These are phyloP conservation scores for Globisporangium radiosum DNA, from an alignment of 352 stramenopile species.

Conservation along the genomic window DNA sequence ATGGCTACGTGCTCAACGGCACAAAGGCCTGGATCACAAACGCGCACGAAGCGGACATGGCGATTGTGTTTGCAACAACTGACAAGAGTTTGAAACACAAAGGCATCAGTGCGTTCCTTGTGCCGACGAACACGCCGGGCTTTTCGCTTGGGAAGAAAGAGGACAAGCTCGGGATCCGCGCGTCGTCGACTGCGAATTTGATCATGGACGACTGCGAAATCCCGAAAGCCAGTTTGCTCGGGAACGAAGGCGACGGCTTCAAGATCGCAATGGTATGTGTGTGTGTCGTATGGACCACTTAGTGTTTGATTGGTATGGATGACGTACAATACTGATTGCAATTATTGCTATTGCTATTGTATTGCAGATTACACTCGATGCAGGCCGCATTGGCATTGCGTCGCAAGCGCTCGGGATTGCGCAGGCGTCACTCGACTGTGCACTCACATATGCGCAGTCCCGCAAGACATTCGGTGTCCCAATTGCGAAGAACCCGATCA, in stretches of 20 bases:
- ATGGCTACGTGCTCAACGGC: slow-evolving; percentile 93
- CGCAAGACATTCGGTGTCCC: slow-evolving; percentile 93
- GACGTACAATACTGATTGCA: too few relatives aligned
- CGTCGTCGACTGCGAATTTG: slow-evolving; percentile 94
- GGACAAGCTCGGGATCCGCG: slow-evolving; percentile 97
- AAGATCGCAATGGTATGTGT: slow-evolving; percentile 75
- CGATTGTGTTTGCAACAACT: slow-evolving; percentile 96
- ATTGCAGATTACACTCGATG: slow-evolving; percentile 88
- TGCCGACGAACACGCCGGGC: slow-evolving; percentile 86
- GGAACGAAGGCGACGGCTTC: slow-evolving; percentile 83
- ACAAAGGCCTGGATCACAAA: slow-evolving; percentile 98
- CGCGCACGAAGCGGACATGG: slow-evolving; percentile 89
- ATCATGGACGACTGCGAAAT: slow-evolving; percentile 94
- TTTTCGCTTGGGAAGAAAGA: slow-evolving; percentile 97
- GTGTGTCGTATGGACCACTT: too few relatives aligned
- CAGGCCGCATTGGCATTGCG: slow-evolving; percentile 93
- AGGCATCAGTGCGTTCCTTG: slow-evolving; percentile 96
- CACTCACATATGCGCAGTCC: slow-evolving; percentile 93
- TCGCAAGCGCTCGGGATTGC: slow-evolving; percentile 95
- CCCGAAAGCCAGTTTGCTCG: slow-evolving; percentile 84
- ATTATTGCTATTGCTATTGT: background rate
- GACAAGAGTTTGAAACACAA: slow-evolving; percentile 95
- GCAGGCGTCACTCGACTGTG: slow-evolving; percentile 93
- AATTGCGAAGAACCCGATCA: slow-evolving; percentile 86
- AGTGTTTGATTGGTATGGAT: too few relatives aligned